Evolutionary conservation across 179 eudicot genomes (phyloP).

Genomic region (Heliamphora pulchella): DNA sequence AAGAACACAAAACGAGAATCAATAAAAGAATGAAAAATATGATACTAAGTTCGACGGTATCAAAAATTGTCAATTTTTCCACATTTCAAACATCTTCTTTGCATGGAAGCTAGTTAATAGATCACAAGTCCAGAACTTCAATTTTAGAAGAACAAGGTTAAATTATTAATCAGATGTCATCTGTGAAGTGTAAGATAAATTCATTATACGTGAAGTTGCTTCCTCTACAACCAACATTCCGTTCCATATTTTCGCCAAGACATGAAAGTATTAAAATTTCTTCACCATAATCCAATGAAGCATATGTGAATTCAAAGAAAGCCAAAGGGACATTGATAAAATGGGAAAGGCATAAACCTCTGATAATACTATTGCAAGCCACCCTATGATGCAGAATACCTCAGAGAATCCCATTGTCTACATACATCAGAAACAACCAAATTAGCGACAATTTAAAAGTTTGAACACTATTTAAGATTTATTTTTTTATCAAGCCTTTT

Average conservation of each 20-base stretch:
- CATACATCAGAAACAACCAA: slow-evolving; percentile 22
- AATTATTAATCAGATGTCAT: neutral
- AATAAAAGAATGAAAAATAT: neutral
- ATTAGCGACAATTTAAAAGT: neutral
- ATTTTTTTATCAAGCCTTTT: neutral
- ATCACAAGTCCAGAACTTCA: neutral
- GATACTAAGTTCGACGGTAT: neutral
- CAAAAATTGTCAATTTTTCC: neutral
- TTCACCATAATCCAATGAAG: neutral
- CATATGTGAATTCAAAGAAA: neutral
- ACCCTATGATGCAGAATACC: slow-evolving; percentile 48
- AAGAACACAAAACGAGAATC: neutral
- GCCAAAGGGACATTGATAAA: neutral
- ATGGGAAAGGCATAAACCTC: slow-evolving; percentile 32
- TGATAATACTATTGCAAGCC: slow-evolving; percentile 49
- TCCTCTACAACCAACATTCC: neutral
- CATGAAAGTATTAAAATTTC: neutral
- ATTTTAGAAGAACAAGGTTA: neutral
- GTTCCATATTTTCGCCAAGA: neutral
- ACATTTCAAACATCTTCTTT: neutral
- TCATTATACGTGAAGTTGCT: neutral
- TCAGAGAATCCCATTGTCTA: slow-evolving; percentile 74
- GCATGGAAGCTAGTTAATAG: neutral
- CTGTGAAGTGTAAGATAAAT: neutral
- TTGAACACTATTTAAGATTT: too few species aligned